These are phyloP conservation scores for Amborella trichopoda DNA, from an alignment of 164 flowering plant species.

Conservation along the genomic window DNA sequence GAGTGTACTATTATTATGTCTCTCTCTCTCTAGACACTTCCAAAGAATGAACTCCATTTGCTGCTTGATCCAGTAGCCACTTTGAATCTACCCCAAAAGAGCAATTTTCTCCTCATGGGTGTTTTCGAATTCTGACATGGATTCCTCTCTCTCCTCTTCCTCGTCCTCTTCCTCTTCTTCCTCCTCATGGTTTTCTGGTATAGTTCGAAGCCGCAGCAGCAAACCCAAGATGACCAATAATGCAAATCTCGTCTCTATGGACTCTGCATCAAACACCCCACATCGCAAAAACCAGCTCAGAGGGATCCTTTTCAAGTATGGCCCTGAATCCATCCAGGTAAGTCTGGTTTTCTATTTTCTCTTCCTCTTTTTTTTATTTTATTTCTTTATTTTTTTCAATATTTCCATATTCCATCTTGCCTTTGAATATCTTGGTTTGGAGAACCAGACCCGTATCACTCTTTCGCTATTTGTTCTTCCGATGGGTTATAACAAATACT, in stretches of 20 bases:
- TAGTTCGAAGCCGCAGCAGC: conserved; percentile 50
- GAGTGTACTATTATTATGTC: too few relatives aligned
- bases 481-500: too few relatives aligned
- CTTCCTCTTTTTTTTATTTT: background rate
- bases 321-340: conserved; percentile 74
- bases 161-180: conserved; percentile 5
- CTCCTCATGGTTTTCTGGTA: conserved; percentile 69
- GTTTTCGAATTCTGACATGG: background rate
- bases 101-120: too few relatives aligned
- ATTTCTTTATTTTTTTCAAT: background rate
- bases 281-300: conserved; percentile 51
- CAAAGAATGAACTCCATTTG: too few relatives aligned
- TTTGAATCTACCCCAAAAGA: too few relatives aligned
- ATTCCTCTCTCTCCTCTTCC: background rate
- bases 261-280: conserved; percentile 19
- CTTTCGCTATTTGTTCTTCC: too few relatives aligned
- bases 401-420: too few relatives aligned
- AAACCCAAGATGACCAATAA: conserved; percentile 22
- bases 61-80: too few relatives aligned
- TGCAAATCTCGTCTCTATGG: background rate
- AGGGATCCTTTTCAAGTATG: conserved; percentile 80
- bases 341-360: conserved; percentile 2
- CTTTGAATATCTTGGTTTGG: too few relatives aligned
- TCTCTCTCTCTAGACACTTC: too few relatives aligned
- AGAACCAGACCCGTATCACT: too few relatives aligned